Evolutionary conservation across 2,329 filamentous ascomycete species (phyloP).

Genomic region (Myriosclerotinia curreyana): DNA sequence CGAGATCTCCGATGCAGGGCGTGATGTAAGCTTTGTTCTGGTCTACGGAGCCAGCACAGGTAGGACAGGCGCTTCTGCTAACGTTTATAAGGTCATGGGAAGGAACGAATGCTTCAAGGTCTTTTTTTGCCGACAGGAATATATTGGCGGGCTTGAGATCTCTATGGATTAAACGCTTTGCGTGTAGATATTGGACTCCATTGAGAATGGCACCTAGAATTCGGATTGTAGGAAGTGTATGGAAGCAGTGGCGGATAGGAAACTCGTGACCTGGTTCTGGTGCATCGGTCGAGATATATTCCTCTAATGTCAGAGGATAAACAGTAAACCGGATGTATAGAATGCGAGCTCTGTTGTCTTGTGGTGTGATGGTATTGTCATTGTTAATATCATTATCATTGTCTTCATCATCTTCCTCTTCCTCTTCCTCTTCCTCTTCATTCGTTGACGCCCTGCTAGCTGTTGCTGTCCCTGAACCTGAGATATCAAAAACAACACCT

Average conservation of each 20-base stretch:
- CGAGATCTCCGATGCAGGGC: slow-evolving; percentile 66
- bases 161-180: slow-evolving; percentile 58
- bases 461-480: background rate
- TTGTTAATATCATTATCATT: background rate
- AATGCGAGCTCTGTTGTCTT: slow-evolving; percentile 24
- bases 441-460: background rate
- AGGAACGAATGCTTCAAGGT: slow-evolving; percentile 32
- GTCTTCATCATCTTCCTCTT: background rate
- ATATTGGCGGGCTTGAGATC: slow-evolving; percentile 69
- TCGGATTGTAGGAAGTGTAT: slow-evolving; percentile 53
- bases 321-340: slow-evolving; percentile 53
- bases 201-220: slow-evolving; percentile 59
- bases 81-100: slow-evolving; percentile 47
- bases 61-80: slow-evolving; percentile 32
- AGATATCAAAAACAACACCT: slow-evolving; percentile 8
- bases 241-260: slow-evolving; percentile 56
- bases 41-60: slow-evolving; percentile 42
- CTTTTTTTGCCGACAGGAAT: slow-evolving; percentile 53
- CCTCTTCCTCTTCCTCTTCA: background rate
- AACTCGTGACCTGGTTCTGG: slow-evolving; percentile 19
- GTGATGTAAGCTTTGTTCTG: slow-evolving; percentile 45
- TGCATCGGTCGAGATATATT: slow-evolving; percentile 50
- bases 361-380: slow-evolving; percentile 3
- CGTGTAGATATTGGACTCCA: slow-evolving; percentile 63
- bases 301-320: slow-evolving; percentile 59